phyloP scores from a whole-genome alignment of 2,329 filamentous ascomycete genomes.

The Zymoseptoria brevis region DNA sequence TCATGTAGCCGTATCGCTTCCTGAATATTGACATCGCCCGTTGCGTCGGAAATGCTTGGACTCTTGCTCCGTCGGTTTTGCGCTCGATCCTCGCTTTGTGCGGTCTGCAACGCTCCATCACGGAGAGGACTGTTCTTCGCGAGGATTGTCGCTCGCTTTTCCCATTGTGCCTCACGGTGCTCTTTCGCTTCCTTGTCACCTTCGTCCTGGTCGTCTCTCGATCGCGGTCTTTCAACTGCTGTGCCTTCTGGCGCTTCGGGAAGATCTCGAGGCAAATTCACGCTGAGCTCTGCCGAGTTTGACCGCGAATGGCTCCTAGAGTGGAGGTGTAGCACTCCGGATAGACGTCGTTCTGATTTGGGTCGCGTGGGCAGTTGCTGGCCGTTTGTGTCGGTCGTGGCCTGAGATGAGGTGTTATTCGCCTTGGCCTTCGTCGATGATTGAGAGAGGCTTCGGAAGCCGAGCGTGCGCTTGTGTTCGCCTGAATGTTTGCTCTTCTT shows the following conservation, averaged over 20 bases:
- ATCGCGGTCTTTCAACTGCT: constrained; percentile 30
- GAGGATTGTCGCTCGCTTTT: constrained; percentile 83
- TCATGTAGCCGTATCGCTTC: constrained; percentile 94
- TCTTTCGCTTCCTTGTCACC: constrained; percentile 33
- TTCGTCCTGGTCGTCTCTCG: constrained; percentile 21
- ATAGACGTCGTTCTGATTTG: constrained; percentile 45
- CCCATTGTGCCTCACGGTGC: constrained; percentile 71
- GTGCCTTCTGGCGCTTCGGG: constrained; percentile 72
- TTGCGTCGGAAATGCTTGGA: constrained; percentile 27
- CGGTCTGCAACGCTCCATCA: constrained; percentile 23
- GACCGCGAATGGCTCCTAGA: constrained; percentile 42
- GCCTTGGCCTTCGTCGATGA: constrained; percentile 17
- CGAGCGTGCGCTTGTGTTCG: constrained; percentile 26
- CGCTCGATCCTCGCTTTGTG: constrained; percentile 1
- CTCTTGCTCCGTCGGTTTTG: constrained; percentile 9
- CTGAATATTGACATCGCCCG: constrained; percentile 62
- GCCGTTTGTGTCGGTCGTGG: constrained; percentile 6
- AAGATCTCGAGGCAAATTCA: constrained; percentile 70
- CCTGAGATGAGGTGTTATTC: constrained; percentile 2
- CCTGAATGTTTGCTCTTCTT: constrained; percentile 17
- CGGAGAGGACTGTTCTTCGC: constrained; percentile 48
- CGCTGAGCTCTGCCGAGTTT: constrained; percentile 51
- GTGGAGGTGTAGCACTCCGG: constrained; percentile 65
- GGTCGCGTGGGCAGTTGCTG: constrained; percentile 20
- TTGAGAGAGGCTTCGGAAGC: constrained; percentile 31